Percentiles rank a stretch among this genome's conserved stretches.
Evolutionary conservation across 179 eudicot species (phyloP).

Genomic region (Silene vulgaris): DNA sequence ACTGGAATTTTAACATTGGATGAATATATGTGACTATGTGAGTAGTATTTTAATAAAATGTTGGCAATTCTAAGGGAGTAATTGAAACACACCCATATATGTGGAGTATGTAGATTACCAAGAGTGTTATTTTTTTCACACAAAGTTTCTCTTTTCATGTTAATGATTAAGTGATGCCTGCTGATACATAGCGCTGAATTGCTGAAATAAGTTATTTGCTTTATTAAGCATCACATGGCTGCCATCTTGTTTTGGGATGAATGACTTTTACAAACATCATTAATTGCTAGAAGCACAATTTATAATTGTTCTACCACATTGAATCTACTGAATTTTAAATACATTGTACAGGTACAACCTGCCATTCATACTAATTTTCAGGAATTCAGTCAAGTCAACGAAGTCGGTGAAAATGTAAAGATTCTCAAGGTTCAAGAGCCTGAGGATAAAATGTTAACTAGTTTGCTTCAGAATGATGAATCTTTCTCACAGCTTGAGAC

Average conservation of each 20-base stretch:
- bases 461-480: conserved; percentile 15
- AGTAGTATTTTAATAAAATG: no score
- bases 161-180: neutral
- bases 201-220: conserved; percentile 1
- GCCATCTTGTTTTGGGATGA: neutral
- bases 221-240: neutral
- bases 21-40: no score
- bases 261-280: neutral
- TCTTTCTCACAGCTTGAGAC: conserved; percentile 23
- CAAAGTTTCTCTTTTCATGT: neutral
- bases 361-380: conserved; percentile 21
- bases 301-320: neutral
- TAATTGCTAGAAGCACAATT: neutral
- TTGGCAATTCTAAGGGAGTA: no score
- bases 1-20: no score
- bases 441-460: conserved; percentile 17
- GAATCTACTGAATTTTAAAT: neutral
- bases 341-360: conserved; percentile 31
- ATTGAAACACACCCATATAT: neutral
- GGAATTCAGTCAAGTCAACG: conserved; percentile 25
- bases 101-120: neutral
- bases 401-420: conserved; percentile 18
- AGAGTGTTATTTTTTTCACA: neutral
- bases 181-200: neutral
- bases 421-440: conserved; percentile 32